Base-by-base conservation (phyloP, 2,329 filamentous ascomycete species). In the Fusarium sterilihyphosum region DNA sequence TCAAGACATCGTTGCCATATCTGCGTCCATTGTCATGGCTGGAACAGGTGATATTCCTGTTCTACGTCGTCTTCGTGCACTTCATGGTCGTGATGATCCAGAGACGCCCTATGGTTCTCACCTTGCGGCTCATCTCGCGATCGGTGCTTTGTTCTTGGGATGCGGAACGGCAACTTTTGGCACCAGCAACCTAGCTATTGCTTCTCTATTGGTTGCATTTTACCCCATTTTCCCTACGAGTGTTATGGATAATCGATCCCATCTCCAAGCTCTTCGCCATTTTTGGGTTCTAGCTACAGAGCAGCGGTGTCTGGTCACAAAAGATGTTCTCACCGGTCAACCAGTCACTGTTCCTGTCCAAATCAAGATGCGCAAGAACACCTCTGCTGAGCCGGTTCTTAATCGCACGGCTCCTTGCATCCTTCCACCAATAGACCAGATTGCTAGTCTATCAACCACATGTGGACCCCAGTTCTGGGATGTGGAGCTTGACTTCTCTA, bases 221-320 rank as follows among this genome's bases (percentile, higher is more conserved):
- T 99, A 99, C 79, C 96, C 96, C 0, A 88, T 98, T 26, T 98
- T 97, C 81, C 96, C 96, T 0, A 92, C 90, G 16, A 92, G 91
- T 37, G 94, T 98, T 5, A 93, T 97, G 78, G 96, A 99, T 84
- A 98, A 98, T 80, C 93, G 94, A 74, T 95, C 94, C 17, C 96
- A 99, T 78, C 88, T 99, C 11, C 96, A 99, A 84, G 96, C 97
- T 8, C 96, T 99, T 85, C 91, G 97, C 10, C 96, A 99, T 83
- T 93, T 99, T 79, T 99, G 96, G 96, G 96, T 98, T 17, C 88
- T 99, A 8, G 96, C 96, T 4, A 92, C 94, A 0, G 96, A 99
- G 78, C 91, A 94, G 16, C 90, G 97, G 59, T 98, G 96, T 80
- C 88, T 99, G 1, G 90, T 99, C 2, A 90, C 94, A 24, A 93